A percentile compares a stretch with the other conserved stretches of the same genome.
These are phyloP conservation scores for Solanum sejunctum DNA, from an alignment of 257 asterid species.

Conservation along the genomic window DNA sequence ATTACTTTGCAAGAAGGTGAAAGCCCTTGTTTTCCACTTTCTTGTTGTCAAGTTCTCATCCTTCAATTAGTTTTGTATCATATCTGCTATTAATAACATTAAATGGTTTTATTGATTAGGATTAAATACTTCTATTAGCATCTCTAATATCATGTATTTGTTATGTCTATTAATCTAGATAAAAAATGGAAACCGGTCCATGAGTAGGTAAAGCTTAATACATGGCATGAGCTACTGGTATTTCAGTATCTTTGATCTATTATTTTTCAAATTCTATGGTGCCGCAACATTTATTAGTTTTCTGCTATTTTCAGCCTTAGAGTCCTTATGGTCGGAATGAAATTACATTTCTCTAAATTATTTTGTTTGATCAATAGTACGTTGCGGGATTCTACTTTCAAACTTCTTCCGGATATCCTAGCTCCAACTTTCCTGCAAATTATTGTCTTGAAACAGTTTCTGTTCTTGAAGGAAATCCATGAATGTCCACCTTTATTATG, in stretches of 20 bases:
- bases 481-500: neutral
- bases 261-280: neutral
- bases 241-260: neutral
- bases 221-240: neutral
- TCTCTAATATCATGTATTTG: neutral
- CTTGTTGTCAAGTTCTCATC: neutral
- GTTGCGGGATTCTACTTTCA: neutral
- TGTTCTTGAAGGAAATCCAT: neutral
- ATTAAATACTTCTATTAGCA: neutral
- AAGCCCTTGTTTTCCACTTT: neutral
- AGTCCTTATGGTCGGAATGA: neutral
- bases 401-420: neutral
- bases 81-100: neutral
- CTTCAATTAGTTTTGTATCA: neutral
- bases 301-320: neutral
- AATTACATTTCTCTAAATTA: neutral
- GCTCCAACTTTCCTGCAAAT: neutral
- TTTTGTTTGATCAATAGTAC: neutral
- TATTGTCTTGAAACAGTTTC: neutral
- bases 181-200: neutral
- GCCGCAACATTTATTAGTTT: neutral
- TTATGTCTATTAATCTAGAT: neutral
- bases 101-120: neutral
- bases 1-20: slow-evolving; percentile 90
- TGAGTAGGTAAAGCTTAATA: neutral